Evolutionary conservation across 768 basidiomycete species (phyloP).

Genomic region (Macrolepiota fuliginosa): DNA sequence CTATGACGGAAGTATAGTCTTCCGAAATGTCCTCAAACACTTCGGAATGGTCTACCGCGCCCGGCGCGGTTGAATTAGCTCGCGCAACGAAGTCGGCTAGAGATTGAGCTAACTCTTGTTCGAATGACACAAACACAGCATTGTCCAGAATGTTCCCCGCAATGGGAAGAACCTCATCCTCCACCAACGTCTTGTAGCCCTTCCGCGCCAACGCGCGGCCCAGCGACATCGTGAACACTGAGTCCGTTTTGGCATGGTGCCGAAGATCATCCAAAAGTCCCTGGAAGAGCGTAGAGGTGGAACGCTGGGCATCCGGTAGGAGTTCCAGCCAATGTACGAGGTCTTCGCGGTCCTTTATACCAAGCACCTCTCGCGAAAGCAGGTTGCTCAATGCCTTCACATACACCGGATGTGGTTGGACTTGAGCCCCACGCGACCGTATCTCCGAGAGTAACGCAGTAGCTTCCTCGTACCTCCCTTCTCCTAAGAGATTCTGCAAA

Average conservation of each 20-base stretch:
- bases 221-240: constrained; percentile 39
- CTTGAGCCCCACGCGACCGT: constrained; percentile 30
- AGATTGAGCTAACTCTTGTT: constrained; percentile 11
- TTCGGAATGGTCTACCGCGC: neutral
- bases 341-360: neutral
- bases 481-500: constrained; percentile 22
- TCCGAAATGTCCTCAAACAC: constrained; percentile 31
- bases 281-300: neutral
- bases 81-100: neutral
- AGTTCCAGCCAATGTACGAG: constrained; percentile 34
- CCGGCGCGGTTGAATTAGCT: neutral
- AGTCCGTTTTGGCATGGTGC: constrained; percentile 17
- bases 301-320: constrained; percentile 11
- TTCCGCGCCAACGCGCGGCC: constrained; percentile 43
- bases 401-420: constrained; percentile 35
- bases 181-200: constrained; percentile 34
- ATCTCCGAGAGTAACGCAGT: constrained; percentile 36
- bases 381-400: constrained; percentile 32
- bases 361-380: constrained; percentile 19
- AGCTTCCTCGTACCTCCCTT: constrained; percentile 29
- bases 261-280: neutral
- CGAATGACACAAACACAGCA: constrained; percentile 16
- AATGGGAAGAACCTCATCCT: constrained; percentile 24
- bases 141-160: constrained; percentile 14
- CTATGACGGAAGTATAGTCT: constrained; percentile 24